phyloP scores from a whole-genome alignment of 2,329 filamentous ascomycete species.

The Verticillium albo-atrum region DNA sequence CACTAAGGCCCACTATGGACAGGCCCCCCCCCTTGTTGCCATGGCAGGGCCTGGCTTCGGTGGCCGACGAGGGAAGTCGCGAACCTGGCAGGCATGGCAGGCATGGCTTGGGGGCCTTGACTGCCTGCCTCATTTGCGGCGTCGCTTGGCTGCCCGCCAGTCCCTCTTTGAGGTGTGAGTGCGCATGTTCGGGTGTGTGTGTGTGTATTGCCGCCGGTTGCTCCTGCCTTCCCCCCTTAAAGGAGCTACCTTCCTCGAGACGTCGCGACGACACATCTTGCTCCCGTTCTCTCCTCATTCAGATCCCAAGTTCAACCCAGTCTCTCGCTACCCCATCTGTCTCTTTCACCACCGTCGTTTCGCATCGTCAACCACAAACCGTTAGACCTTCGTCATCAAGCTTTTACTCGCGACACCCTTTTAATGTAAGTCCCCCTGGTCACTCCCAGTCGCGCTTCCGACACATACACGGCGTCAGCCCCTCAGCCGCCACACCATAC shows the following conservation, averaged over 20 bases:
- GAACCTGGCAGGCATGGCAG: not conserved
- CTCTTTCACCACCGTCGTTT: not conserved
- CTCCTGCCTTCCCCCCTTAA: not conserved
- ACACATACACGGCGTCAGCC: too few relatives aligned
- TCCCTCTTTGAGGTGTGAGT: not conserved
- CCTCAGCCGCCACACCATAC: not conserved
- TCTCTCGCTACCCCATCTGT: not conserved
- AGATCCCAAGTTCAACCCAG: not conserved
- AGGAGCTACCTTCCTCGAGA: not conserved
- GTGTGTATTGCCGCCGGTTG: not conserved
- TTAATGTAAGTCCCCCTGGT: not conserved
- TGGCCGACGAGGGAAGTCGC: not conserved
- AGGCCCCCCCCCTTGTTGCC: not conserved
- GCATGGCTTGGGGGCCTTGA: not conserved
- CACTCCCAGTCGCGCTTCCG: too few relatives aligned
- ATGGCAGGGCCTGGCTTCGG: not conserved
- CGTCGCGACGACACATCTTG: not conserved
- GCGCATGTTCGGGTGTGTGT: not conserved
- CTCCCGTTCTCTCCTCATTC: not conserved
- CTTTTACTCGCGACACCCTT: not conserved
- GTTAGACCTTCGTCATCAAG: not conserved
- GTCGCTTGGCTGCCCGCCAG: not conserved
- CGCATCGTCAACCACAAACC: not conserved
- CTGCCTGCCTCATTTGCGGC: slow-evolving; percentile 1
- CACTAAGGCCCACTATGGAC: not conserved